A percentile compares a stretch with the other conserved stretches of the same genome.
Evolutionary conservation across 2,329 filamentous ascomycete species (phyloP).

Genomic region (Hirsutella thompsonii): DNA sequence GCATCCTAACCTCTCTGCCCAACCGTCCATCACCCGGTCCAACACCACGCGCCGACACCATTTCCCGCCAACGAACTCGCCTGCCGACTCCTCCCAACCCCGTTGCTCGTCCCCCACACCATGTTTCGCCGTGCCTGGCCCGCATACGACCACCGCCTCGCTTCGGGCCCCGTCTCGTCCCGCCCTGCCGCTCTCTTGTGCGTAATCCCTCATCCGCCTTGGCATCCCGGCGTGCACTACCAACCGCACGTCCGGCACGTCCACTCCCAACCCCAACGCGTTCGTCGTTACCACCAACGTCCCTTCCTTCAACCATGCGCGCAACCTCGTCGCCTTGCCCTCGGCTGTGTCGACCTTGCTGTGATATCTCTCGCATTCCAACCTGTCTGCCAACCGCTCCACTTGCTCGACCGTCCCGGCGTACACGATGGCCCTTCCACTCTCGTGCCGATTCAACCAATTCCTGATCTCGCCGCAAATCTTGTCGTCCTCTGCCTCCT

Average conservation of each 20-base stretch:
- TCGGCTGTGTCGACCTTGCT: not conserved
- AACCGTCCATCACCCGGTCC: conserved; percentile 2
- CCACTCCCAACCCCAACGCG: conserved; percentile 2
- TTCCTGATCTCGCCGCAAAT: not conserved
- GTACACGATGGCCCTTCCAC: not conserved
- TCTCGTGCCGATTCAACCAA: not conserved
- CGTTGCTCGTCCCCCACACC: not conserved
- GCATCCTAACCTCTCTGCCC: not conserved
- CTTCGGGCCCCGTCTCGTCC: conserved; percentile 3
- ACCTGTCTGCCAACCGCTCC: not conserved
- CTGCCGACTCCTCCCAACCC: not conserved
- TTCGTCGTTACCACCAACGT: conserved; percentile 1
- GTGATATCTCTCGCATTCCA: not conserved
- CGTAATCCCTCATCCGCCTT: conserved; percentile 2
- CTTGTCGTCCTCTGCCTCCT: conserved; percentile 1
- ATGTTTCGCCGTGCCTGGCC: not conserved
- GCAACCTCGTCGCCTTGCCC: not conserved
- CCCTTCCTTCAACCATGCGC: not conserved
- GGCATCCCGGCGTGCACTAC: conserved; percentile 5
- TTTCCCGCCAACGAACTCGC: not conserved
- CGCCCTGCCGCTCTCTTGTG: conserved; percentile 5
- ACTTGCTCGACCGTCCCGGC: not conserved
- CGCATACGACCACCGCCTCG: conserved; percentile 3
- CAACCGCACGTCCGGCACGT: conserved; percentile 3
- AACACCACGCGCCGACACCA: conserved; percentile 1